Evolutionary conservation across 2,329 filamentous ascomycete species (phyloP).

Genomic region (Calonectria pteridis): DNA sequence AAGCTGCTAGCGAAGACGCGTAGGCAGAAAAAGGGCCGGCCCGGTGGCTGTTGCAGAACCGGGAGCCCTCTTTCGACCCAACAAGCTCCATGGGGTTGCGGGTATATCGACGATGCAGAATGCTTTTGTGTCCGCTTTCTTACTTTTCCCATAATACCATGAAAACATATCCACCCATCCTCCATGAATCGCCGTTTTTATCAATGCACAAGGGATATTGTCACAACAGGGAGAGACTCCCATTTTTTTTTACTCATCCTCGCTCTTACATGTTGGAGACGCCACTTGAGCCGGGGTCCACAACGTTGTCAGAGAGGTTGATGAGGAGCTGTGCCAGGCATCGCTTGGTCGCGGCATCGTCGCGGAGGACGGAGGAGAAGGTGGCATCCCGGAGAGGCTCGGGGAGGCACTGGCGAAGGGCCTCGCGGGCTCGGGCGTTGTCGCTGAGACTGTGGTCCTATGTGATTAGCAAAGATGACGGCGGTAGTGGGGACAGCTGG

Average conservation of each 20-base stretch:
- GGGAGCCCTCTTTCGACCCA: constrained; percentile 26
- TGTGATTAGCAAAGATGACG: constrained; percentile 24
- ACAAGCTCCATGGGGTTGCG: constrained; percentile 42
- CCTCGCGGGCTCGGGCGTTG: constrained; percentile 94
- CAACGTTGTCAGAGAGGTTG: constrained; percentile 92
- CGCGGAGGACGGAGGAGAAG: constrained; percentile 94
- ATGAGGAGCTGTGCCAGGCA: constrained; percentile 97
- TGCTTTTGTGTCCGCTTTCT: constrained; percentile 47
- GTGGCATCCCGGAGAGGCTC: constrained; percentile 99
- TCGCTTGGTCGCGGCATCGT: constrained; percentile 97
- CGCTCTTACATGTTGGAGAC: constrained; percentile 50
- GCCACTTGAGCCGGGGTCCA: constrained; percentile 57
- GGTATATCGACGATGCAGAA: constrained; percentile 51
- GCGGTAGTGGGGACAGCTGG: background rate
- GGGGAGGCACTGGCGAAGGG: constrained; percentile 93
- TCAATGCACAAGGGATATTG: constrained; percentile 46
- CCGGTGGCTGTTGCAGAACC: constrained; percentile 30
- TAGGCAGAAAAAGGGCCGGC: constrained; percentile 29
- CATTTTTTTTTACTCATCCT: constrained; percentile 27
- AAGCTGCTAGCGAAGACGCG: constrained; percentile 35
- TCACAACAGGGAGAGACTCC: constrained; percentile 40
- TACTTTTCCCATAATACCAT: constrained; percentile 48
- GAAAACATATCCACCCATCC: constrained; percentile 42
- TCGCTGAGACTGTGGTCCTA: constrained; percentile 79
- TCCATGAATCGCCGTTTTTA: constrained; percentile 43